A percentile compares a stretch with the other conserved stretches of the same genome.
phyloP scores from a whole-genome alignment of 345 rosid species.

The Populus ilicifolia region DNA sequence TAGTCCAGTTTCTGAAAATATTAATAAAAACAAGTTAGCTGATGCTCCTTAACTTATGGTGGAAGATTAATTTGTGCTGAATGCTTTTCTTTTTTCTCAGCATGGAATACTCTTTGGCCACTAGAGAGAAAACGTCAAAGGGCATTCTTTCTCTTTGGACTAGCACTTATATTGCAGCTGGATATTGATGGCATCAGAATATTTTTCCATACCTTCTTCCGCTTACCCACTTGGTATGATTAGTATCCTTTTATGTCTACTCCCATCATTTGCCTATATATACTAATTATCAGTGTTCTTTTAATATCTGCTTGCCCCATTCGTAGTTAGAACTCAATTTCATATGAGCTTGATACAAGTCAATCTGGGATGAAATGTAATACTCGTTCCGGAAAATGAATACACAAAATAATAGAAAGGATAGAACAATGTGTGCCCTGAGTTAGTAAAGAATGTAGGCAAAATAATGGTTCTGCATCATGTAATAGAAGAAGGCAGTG shows the following conservation, averaged over 20 bases:
- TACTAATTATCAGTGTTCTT: neutral
- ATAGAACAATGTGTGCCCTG: neutral
- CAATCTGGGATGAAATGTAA: neutral
- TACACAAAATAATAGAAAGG: neutral
- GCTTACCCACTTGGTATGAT: constrained; percentile 76
- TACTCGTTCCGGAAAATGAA: neutral
- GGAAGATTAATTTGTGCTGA: constrained; percentile 14
- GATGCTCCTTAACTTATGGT: neutral
- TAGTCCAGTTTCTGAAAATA: neutral
- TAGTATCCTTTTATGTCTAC: neutral
- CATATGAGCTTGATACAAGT: neutral
- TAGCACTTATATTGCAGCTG: constrained; percentile 77
- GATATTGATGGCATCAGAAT: constrained; percentile 77
- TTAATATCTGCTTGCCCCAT: neutral
- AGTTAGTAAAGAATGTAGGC: neutral
- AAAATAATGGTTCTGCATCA: neutral
- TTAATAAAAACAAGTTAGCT: neutral
- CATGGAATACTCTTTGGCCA: constrained; percentile 96
- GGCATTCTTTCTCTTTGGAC: constrained; percentile 88
- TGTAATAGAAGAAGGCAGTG: neutral
- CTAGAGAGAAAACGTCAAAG: constrained; percentile 92
- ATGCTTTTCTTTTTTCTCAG: constrained; percentile 31
- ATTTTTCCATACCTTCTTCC: constrained; percentile 81
- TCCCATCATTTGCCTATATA: neutral
- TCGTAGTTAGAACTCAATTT: neutral